Evolutionary conservation across 179 eudicot genomes (phyloP).

Genomic region (Actinidia arguta): DNA sequence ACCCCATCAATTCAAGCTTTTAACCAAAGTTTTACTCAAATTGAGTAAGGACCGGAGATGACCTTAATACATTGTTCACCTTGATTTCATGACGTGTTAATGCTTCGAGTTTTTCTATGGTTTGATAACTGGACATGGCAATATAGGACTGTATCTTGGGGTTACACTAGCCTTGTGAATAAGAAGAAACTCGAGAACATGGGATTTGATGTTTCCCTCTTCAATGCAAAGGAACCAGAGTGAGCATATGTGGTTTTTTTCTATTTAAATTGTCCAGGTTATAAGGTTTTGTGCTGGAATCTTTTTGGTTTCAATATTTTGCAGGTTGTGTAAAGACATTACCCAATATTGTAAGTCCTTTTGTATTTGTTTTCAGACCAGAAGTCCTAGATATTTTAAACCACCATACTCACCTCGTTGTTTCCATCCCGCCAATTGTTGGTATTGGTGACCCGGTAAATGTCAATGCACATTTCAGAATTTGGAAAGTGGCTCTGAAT

Average conservation of each 20-base stretch:
- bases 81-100: too few relatives aligned
- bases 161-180: conserved; percentile 68
- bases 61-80: too few relatives aligned
- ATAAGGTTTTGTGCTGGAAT: background rate
- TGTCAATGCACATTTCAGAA: background rate
- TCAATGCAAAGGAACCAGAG: conserved; percentile 79
- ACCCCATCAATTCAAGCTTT: too few relatives aligned
- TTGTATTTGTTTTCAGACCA: conserved; percentile 49
- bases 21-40: too few relatives aligned
- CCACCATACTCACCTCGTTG: conserved; percentile 66
- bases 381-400: conserved; percentile 58
- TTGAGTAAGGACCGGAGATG: too few relatives aligned
- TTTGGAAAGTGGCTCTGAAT: background rate
- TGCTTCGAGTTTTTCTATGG: too few relatives aligned
- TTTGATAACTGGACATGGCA: too few relatives aligned
- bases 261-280: background rate
- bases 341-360: background rate
- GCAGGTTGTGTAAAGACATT: background rate
- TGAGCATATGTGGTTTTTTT: conserved; percentile 33
- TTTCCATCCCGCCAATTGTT: conserved; percentile 71
- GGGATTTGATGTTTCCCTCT: conserved; percentile 68
- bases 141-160: conserved; percentile 71
- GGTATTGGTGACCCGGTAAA: conserved; percentile 86
- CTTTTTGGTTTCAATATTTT: background rate
- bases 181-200: conserved; percentile 68